Conservation (phyloP, 2,329 filamentous ascomycete genomes). For the Gnomoniopsis smithogilvyi region DNA sequence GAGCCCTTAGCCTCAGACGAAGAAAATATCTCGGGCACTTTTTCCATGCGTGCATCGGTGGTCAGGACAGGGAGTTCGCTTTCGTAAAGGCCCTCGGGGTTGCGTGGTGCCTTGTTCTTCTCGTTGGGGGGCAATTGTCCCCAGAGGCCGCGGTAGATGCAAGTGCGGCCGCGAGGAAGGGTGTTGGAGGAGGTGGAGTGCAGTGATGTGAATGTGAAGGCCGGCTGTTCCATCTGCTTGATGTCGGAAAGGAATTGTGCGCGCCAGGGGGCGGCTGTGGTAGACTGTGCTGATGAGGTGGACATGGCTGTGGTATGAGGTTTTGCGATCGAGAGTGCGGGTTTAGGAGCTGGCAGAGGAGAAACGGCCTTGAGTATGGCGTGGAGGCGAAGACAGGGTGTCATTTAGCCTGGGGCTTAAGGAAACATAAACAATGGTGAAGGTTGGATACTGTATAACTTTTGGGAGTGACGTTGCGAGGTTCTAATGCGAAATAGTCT, state of each 20-base stretch:
- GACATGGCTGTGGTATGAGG: conserved; percentile 23
- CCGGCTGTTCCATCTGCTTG: conserved; percentile 41
- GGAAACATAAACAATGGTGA: not conserved
- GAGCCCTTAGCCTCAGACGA: conserved; percentile 39
- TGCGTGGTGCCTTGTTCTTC: conserved; percentile 68
- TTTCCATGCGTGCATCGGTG: conserved; percentile 85
- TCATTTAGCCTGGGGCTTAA: conserved; percentile 2
- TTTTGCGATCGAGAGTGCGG: not conserved
- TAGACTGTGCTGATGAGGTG: conserved; percentile 14
- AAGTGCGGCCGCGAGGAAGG: conserved; percentile 66
- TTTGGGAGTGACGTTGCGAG: not conserved
- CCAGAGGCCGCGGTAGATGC: conserved; percentile 85
- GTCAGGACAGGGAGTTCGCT: conserved; percentile 81
- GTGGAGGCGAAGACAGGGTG: not conserved
- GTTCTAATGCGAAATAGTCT: not conserved
- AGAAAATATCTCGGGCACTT: conserved; percentile 67
- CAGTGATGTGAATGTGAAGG: conserved; percentile 50
- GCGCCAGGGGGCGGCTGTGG: conserved; percentile 49
- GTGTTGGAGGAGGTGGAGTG: conserved; percentile 36
- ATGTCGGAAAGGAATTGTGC: conserved; percentile 49
- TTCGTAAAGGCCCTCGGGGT: conserved; percentile 61
- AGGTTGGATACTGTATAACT: not conserved
- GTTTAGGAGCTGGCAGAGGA: not conserved
- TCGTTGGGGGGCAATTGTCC: conserved; percentile 65
- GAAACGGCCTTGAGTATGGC: conserved; percentile 6